These are phyloP conservation scores for Lactarius hengduanensis DNA, from an alignment of 768 basidiomycete species.

Conservation along the genomic window DNA sequence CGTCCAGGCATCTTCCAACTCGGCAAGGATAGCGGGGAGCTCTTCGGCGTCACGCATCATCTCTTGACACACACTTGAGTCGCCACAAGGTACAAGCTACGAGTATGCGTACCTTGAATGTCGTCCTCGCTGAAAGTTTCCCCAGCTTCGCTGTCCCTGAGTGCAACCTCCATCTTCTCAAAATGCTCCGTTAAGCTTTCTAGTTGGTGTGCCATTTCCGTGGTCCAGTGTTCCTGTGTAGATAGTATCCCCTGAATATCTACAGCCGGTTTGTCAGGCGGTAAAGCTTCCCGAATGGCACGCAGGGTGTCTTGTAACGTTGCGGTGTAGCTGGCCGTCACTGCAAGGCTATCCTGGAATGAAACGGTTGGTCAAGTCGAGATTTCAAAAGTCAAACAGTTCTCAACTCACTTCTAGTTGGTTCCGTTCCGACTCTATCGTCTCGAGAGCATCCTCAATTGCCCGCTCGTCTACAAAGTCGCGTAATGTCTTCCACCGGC, in stretches of 20 bases:
- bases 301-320: conserved; percentile 55
- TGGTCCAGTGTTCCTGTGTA: conserved; percentile 55
- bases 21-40: conserved; percentile 68
- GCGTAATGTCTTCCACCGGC: conserved; percentile 75
- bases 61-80: conserved; percentile 41
- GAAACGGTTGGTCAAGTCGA: conserved; percentile 36
- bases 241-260: conserved; percentile 50
- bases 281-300: conserved; percentile 54
- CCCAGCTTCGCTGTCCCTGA: conserved; percentile 68
- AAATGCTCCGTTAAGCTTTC: conserved; percentile 75
- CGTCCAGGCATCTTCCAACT: conserved; percentile 59
- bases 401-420: conserved; percentile 58
- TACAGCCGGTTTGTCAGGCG: conserved; percentile 37
- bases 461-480: conserved; percentile 85
- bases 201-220: conserved; percentile 69
- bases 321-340: conserved; percentile 68
- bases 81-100: conserved; percentile 1
- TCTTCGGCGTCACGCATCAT: conserved; percentile 83
- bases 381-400: background rate
- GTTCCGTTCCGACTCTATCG: conserved; percentile 66
- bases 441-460: conserved; percentile 73
- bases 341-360: conserved; percentile 55
- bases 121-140: conserved; percentile 68
- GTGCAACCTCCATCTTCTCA: conserved; percentile 68
- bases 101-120: conserved; percentile 48